Percentiles rank a stretch among this genome's conserved stretches.
These are phyloP conservation scores for Pycnococcus provasolii DNA, from an alignment of 139 green algal species.

Conservation along the genomic window DNA sequence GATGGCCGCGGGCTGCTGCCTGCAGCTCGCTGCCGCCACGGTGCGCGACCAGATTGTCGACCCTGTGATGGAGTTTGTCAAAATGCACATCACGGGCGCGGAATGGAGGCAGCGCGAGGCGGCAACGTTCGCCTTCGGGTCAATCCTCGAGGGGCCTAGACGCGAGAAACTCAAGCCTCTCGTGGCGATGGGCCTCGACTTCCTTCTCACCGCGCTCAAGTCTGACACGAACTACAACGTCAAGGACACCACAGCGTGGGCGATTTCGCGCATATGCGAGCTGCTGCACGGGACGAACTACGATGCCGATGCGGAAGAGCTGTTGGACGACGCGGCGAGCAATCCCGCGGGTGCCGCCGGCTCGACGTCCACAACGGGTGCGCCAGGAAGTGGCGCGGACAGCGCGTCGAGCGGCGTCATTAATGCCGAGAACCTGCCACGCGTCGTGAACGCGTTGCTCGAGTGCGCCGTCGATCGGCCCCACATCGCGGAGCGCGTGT, in stretches of 20 bases:
- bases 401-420: conserved; percentile 13
- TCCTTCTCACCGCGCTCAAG: conserved; percentile 41
- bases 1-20: conserved; percentile 78
- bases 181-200: conserved; percentile 55
- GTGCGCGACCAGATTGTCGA: conserved; percentile 65
- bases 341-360: too few relatives aligned
- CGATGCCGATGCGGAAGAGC: conserved; percentile 15
- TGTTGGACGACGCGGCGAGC: conserved; percentile 9
- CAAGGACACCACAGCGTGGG: conserved; percentile 91
- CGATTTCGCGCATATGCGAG: conserved; percentile 86
- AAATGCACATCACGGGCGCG: conserved; percentile 67
- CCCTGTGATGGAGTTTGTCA: conserved; percentile 72
- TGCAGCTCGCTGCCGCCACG: conserved; percentile 64
- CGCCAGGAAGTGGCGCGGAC: too few relatives aligned
- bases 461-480: conserved; percentile 59
- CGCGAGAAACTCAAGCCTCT: conserved; percentile 47
- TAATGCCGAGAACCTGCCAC: conserved; percentile 24
- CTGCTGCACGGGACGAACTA: conserved; percentile 58
- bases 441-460: conserved; percentile 47
- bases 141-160: conserved; percentile 82
- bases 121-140: conserved; percentile 90
- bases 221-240: conserved; percentile 31
- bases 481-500: conserved; percentile 78
- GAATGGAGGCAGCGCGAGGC: conserved; percentile 88
- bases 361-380: too few relatives aligned